Conservation (phyloP, 352 stramenopile species). For the Phytophthora chlamydospora region DNA sequence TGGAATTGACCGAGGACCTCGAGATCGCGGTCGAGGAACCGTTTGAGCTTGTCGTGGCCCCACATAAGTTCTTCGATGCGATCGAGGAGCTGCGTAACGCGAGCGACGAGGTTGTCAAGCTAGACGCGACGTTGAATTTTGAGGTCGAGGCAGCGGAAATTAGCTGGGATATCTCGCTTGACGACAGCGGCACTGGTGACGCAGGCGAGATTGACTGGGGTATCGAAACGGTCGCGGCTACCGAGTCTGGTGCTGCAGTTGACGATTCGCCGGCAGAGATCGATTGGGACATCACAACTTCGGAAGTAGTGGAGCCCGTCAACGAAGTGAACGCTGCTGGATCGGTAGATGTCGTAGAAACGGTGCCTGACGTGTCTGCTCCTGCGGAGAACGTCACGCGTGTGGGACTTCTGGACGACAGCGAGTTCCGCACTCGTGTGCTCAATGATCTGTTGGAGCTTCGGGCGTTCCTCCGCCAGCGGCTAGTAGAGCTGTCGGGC, state of each 20-base stretch:
- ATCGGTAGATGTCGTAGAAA: conserved; percentile 14
- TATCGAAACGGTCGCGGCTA: conserved; percentile 50
- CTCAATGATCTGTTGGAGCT: conserved; percentile 84
- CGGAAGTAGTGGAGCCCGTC: conserved; percentile 41
- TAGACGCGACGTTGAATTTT: conserved; percentile 42
- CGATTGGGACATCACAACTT: conserved; percentile 77
- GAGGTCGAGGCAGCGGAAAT: conserved; percentile 66
- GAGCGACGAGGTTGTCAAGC: conserved; percentile 40
- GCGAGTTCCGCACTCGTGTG: conserved; percentile 61
- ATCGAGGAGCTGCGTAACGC: conserved; percentile 55
- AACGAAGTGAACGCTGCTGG: conserved; percentile 9
- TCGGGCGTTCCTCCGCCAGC: conserved; percentile 65
- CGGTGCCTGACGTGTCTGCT: conserved; percentile 7
- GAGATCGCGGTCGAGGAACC: conserved; percentile 28
- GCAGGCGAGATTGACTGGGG: conserved; percentile 67
- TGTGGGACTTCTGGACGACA: conserved; percentile 57
- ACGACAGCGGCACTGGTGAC: conserved; percentile 38
- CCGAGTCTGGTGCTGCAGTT: conserved; percentile 23
- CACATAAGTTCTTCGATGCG: conserved; percentile 64
- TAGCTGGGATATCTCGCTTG: conserved; percentile 76
- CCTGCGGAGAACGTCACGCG: conserved; percentile 35
- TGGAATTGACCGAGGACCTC: conserved; percentile 12
- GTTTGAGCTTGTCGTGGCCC: conserved; percentile 45
- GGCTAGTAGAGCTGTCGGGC: conserved; percentile 49
- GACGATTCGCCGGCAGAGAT: conserved; percentile 60